These are phyloP conservation scores for Arabidopsis arenosa DNA, from an alignment of 345 rosid genomes.

Conservation along the genomic window DNA sequence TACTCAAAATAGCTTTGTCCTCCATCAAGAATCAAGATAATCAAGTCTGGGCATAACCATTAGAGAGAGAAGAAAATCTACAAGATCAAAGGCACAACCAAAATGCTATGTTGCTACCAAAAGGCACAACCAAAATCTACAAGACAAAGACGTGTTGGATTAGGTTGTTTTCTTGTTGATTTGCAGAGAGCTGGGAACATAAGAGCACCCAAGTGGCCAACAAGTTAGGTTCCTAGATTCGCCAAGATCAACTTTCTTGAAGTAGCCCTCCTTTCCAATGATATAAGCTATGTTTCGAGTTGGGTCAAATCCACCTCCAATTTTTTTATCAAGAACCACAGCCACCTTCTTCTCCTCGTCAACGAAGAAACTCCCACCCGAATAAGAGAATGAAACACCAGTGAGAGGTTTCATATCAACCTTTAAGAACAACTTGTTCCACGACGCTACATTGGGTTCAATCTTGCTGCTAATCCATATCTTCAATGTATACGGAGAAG, in stretches of 20 bases:
- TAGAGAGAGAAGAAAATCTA: too few relatives aligned
- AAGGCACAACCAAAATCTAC: too few relatives aligned
- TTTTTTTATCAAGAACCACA: not conserved
- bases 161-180: not conserved
- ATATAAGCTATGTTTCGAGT: not conserved
- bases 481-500: not conserved
- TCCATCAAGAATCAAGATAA: too few relatives aligned
- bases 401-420: not conserved
- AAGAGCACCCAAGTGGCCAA: not conserved
- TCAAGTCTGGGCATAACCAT: too few relatives aligned
- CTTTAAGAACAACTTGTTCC: slow-evolving; percentile 1
- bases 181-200: not conserved
- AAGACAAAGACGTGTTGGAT: too few relatives aligned
- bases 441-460: not conserved
- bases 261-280: not conserved
- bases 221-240: not conserved
- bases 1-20: too few relatives aligned
- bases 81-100: too few relatives aligned
- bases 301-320: not conserved
- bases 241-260: not conserved
- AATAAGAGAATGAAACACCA: not conserved
- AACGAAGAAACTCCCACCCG: not conserved
- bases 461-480: not conserved
- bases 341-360: not conserved
- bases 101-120: too few relatives aligned